phyloP scores from a whole-genome alignment of 2,329 filamentous ascomycete genomes.

The Cladophialophora carrionii region DNA sequence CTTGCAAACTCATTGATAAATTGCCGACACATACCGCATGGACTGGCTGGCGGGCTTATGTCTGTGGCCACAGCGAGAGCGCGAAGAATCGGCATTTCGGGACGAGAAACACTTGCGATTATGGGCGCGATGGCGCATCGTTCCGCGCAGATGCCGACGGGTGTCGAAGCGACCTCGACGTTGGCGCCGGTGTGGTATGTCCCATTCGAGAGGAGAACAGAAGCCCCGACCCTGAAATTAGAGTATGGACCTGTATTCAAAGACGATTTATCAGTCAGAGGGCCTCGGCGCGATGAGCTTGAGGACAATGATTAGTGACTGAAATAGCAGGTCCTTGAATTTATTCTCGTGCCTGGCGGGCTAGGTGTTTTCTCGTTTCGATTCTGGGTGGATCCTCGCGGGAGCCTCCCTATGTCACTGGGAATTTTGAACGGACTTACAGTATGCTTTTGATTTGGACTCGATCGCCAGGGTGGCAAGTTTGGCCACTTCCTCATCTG shows the following conservation, averaged over 20 bases:
- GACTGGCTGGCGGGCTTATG: constrained; percentile 66
- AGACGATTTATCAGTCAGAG: neutral
- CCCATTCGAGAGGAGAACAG: constrained; percentile 66
- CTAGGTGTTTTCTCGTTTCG: neutral
- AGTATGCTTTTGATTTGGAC: constrained; percentile 81
- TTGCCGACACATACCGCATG: constrained; percentile 82
- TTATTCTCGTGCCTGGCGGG: neutral
- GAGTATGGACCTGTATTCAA: constrained; percentile 71
- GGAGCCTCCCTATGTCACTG: neutral
- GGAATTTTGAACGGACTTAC: constrained; percentile 52
- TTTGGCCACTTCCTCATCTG: constrained; percentile 31
- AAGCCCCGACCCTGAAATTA: constrained; percentile 85
- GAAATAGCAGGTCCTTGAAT: neutral
- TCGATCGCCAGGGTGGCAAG: constrained; percentile 59
- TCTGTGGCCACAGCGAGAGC: constrained; percentile 87
- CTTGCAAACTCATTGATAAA: constrained; percentile 65
- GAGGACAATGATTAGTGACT: neutral
- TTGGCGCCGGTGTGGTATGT: constrained; percentile 75
- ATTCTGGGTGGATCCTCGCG: too few species aligned
- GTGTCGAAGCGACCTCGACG: constrained; percentile 90
- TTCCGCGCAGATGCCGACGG: constrained; percentile 94
- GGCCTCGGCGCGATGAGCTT: neutral
- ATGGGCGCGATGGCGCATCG: constrained; percentile 84
- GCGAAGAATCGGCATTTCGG: constrained; percentile 60
- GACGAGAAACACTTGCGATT: constrained; percentile 57